Evolutionary conservation across 257 asterid species (phyloP), one percentile per base, ranked within the genome.

Genomic region (Solanum tacnaense): DNA sequence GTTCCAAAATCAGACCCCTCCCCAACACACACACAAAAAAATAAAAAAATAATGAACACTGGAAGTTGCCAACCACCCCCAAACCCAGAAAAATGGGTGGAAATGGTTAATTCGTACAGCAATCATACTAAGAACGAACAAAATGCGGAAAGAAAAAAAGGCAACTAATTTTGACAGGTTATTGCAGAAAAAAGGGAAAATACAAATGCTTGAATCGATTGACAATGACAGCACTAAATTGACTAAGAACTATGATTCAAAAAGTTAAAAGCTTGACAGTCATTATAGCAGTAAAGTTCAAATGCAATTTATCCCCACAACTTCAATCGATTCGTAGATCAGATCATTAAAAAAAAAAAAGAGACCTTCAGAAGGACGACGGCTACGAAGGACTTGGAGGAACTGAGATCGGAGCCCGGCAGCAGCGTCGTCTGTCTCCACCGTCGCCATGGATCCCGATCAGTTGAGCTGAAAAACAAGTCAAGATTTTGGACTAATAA

Each of bases 361-460:
- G 88, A 5, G 15, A 92, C 98, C 98, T 93, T 93, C 86, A 60
- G 92, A 90, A 18, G 95, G 88, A 58, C 99, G 94, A 71, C 98
- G 94, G 87, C 84, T 85, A 62, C 93, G 94, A 83, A 95, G 94
- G 56, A 95, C 75, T 79, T 91, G 92, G 87, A 96, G 91, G 84
- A 96, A 93, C 12, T 93, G 92, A 79, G 86, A 94, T 1, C 83
- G 97, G 52, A 96, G 89, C 68, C 88, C 85, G 9, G 89, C 13
- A 71, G 39, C 44, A 20, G 16, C 87, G 31, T 92, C 90, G 86
- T 86, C 92, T 75, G 32, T 36, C 20, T 36, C 31, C 83, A 36
- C 31, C 5, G 83, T 36, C 32, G 32, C 52, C 83, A 74, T 74
- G 83, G 83, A 74, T 74, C 3, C 20, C 44, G 20, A 36, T 74